A percentile compares a stretch with the other conserved stretches of the same genome.
These are phyloP conservation scores for Ilyonectria destructans DNA, from an alignment of 2,329 filamentous ascomycete genomes.

Conservation along the genomic window DNA sequence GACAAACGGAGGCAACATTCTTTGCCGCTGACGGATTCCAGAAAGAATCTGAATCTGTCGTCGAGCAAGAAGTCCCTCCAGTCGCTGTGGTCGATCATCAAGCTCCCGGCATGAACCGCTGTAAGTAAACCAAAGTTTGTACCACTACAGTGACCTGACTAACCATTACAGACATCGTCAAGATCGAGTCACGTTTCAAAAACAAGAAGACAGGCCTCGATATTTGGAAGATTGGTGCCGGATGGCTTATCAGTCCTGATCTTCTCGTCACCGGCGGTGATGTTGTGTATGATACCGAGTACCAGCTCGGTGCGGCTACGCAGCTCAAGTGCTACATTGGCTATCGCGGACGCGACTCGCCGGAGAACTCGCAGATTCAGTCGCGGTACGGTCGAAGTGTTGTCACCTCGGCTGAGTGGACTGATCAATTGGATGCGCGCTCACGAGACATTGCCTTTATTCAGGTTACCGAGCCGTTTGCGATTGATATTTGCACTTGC, in stretches of 20 bases:
- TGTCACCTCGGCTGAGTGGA: constrained; percentile 31
- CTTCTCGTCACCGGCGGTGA: constrained; percentile 38
- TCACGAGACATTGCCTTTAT: constrained; percentile 35
- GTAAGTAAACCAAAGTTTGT: constrained; percentile 13
- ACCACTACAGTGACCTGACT: not conserved
- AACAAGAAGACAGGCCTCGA: constrained; percentile 20
- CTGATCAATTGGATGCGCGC: constrained; percentile 4
- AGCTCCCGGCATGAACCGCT: constrained; percentile 16
- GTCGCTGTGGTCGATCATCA: not conserved
- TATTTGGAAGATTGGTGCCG: constrained; percentile 42
- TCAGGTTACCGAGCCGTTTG: constrained; percentile 26
- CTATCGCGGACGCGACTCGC: constrained; percentile 44
- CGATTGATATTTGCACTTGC: constrained; percentile 22
- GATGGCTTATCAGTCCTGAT: constrained; percentile 34
- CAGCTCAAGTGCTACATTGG: constrained; percentile 54
- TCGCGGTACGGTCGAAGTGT: constrained; percentile 26
- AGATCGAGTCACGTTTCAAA: constrained; percentile 38
- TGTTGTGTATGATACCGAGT: constrained; percentile 44
- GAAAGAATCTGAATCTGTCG: constrained; percentile 4
- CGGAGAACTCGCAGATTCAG: constrained; percentile 14
- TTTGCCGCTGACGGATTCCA: constrained; percentile 15
- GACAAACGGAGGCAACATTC: not conserved
- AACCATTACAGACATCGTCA: constrained; percentile 30
- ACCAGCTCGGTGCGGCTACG: constrained; percentile 39
- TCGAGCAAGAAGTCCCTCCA: constrained; percentile 1